Evolutionary conservation across 345 rosid species (phyloP).

Genomic region (Populus nigra): DNA sequence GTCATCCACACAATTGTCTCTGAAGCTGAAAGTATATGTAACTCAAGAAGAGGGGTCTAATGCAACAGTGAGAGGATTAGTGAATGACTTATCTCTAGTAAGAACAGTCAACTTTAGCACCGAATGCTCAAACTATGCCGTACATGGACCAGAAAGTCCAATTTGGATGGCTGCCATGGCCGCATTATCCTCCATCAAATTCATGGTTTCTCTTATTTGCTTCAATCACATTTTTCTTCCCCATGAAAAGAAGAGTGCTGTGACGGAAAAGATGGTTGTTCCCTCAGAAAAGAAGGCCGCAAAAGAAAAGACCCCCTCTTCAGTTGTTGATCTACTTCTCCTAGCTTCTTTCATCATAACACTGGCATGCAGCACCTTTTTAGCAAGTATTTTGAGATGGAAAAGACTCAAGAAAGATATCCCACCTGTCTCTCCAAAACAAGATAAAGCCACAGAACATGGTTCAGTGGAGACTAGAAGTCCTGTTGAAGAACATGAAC

Average conservation of each 20-base stretch:
- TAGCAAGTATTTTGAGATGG: conserved; percentile 56
- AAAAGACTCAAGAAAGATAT: conserved; percentile 42
- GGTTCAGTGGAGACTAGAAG: conserved; percentile 22
- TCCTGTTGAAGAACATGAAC: conserved; percentile 47
- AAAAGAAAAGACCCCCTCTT: conserved; percentile 63
- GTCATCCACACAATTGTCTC: conserved; percentile 30
- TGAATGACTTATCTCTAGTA: conserved; percentile 41
- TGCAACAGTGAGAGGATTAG: conserved; percentile 38
- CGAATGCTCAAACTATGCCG: conserved; percentile 35
- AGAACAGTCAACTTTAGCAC: conserved; percentile 44
- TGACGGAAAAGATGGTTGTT: conserved; percentile 29
- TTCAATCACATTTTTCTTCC: conserved; percentile 52
- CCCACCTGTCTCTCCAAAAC: conserved; percentile 32
- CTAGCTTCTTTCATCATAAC: conserved; percentile 52
- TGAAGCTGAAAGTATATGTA: conserved; percentile 59
- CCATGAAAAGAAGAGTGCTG: conserved; percentile 34
- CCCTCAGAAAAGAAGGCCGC: conserved; percentile 14
- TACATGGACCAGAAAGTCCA: conserved; percentile 50
- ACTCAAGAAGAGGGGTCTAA: conserved; percentile 51
- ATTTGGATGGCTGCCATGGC: conserved; percentile 42
- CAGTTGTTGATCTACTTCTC: conserved; percentile 57
- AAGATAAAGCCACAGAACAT: conserved; percentile 25
- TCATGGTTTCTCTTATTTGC: conserved; percentile 47
- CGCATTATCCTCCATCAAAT: conserved; percentile 39
- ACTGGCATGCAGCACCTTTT: conserved; percentile 31